Evolutionary conservation across 768 basidiomycete genomes (phyloP).

Genomic region (Suillus decipiens): DNA sequence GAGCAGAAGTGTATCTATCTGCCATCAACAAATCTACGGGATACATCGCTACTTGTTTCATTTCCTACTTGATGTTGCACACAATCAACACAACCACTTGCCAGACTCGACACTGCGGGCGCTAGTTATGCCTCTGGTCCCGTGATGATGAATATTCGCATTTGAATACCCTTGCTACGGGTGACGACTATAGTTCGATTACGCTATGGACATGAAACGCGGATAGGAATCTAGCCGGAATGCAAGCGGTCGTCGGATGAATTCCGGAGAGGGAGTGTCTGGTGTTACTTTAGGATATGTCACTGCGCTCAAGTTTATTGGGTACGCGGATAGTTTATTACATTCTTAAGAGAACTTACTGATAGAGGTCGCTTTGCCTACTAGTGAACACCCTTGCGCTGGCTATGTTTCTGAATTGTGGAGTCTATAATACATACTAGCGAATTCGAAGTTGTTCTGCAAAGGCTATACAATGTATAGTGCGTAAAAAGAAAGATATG

Average conservation of each 20-base stretch:
- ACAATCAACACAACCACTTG: conserved; percentile 85
- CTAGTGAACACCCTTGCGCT: conserved; percentile 35
- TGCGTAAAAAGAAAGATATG: background rate
- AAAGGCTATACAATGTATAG: background rate
- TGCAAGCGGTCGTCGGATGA: conserved; percentile 67
- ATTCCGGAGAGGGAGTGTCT: conserved; percentile 43
- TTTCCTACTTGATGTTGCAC: conserved; percentile 69
- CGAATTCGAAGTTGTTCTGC: background rate
- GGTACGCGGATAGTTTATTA: conserved; percentile 45
- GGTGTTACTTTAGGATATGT: conserved; percentile 54
- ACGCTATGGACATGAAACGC: conserved; percentile 82
- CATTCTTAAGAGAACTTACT: conserved; percentile 35
- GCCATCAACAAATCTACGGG: conserved; percentile 89
- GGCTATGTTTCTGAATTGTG: conserved; percentile 6
- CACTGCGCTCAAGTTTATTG: conserved; percentile 80
- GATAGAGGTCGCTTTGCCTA: conserved; percentile 31
- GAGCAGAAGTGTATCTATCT: conserved; percentile 59
- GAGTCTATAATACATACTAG: background rate
- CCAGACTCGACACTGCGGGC: conserved; percentile 55
- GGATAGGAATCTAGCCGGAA: conserved; percentile 66
- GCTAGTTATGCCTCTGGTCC: conserved; percentile 73
- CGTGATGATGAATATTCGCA: conserved; percentile 86
- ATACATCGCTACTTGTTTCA: conserved; percentile 83
- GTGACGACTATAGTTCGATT: conserved; percentile 73
- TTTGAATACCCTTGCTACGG: conserved; percentile 78